phyloP scores from a whole-genome alignment of 1,139 yeast species.

The Scheffersomyces lignicola region DNA sequence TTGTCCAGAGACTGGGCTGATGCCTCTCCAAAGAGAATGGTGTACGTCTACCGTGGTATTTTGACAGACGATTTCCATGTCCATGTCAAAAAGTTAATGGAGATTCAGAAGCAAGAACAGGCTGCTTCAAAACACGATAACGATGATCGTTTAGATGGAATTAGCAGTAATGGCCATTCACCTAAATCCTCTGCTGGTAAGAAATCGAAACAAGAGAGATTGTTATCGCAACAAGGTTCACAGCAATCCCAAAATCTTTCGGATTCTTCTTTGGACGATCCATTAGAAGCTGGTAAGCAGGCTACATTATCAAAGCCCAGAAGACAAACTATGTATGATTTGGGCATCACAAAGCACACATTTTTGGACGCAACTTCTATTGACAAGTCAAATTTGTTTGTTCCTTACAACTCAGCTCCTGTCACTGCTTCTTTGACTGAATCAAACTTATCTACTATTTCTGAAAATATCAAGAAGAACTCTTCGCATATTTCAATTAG shows the following conservation, averaged over 20 bases:
- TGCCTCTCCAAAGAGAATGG: conserved; percentile 86
- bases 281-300: conserved; percentile 27
- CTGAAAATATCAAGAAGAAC: neutral
- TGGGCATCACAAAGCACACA: conserved; percentile 45
- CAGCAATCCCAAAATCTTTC: neutral
- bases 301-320: conserved; percentile 35
- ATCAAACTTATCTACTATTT: conserved; percentile 5
- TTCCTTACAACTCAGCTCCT: conserved; percentile 75
- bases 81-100: conserved; percentile 61
- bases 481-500: neutral
- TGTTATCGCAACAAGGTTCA: conserved; percentile 1
- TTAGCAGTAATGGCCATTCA: neutral
- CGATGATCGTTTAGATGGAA: conserved; percentile 5
- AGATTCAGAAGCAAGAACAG: conserved; percentile 28
- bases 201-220: neutral
- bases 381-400: conserved; percentile 56
- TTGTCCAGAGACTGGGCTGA: conserved; percentile 87
- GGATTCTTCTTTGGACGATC: conserved; percentile 9
- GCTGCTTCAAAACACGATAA: conserved; percentile 8
- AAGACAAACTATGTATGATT: conserved; percentile 51
- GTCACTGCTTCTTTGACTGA: conserved; percentile 64
- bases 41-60: conserved; percentile 77
- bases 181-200: conserved; percentile 5
- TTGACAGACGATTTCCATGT: conserved; percentile 69
- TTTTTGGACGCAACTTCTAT: conserved; percentile 47